Base-by-base conservation (phyloP, 2,329 filamentous ascomycete genomes). In the Nothophoma quercina region DNA sequence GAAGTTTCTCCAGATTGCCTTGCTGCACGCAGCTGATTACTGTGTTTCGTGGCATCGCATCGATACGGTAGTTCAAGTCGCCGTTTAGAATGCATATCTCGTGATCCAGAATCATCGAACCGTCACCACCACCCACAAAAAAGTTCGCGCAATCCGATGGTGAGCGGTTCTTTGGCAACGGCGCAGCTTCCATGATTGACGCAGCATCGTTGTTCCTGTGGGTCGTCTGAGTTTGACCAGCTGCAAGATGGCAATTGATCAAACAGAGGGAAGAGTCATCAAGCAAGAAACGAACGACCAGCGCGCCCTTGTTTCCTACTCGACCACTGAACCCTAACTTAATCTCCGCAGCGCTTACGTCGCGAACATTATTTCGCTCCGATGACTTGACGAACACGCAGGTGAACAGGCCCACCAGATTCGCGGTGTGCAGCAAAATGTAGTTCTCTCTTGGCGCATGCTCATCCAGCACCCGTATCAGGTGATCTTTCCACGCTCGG, bases 71-170 rank as follows among this genome's bases (percentile, higher is more conserved):
- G 76, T 99, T 99, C 41, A 99, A 82, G 72, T 99, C 95, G 22
- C 95, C 95, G 66, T 98, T 98, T 33, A 98, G 78, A 39, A 99
- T 86, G 73, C 93, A 97, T n/a, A 99, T 88, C 75, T 99, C 95
- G 69, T 99, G 95, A 69, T 99, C 95, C 51, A 98, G 81, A 52
- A 99, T 90, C 88, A 97, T 92, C 32, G 87, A 88, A 6, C 95
- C 95, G 70, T 99, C 95, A 35, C 95, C 95, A n/a, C 95, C 95
- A 21, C 91, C 90, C 6, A 92, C 84, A 69, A 88, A 99, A 58
- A 86, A 89, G 71, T 96, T 90, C 29, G 89, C 82, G 6, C 91
- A 76, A 4, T 84, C 80, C 4, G 78, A 81, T 0, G 85, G 78
- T 60, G 93, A 89, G 34, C 82, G 81, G 70, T 95, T 89, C 0